Evolutionary conservation across 352 stramenopile genomes (phyloP).

Genomic region (Globisporangium irregulare): DNA sequence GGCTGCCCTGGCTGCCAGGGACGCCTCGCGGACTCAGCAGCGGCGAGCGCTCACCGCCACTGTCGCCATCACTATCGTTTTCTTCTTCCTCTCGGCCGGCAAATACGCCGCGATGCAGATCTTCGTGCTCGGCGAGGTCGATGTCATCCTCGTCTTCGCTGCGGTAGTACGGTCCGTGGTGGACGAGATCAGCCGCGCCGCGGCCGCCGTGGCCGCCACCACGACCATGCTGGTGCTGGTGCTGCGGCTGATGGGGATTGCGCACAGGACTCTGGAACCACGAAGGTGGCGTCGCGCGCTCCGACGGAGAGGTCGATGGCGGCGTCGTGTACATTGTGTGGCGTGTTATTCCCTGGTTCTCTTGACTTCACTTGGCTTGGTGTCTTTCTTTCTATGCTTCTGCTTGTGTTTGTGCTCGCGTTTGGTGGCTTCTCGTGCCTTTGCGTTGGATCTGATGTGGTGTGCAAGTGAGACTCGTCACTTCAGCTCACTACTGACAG

Average conservation of each 20-base stretch:
- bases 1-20: not conserved
- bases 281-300: conserved; percentile 4
- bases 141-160: conserved; percentile 15
- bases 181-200: not conserved
- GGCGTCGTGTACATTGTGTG: conserved; percentile 5
- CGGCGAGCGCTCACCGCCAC: conserved; percentile 36
- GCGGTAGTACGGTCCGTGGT: conserved; percentile 5
- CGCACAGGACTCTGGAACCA: conserved; percentile 16
- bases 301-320: conserved; percentile 1
- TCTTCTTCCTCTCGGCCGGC: conserved; percentile 17
- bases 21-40: conserved; percentile 29
- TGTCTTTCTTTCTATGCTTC: not conserved
- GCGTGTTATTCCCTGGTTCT: not conserved
- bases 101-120: conserved; percentile 4
- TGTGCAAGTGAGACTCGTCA: not conserved
- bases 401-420: not conserved
- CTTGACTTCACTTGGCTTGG: not conserved
- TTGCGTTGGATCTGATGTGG: not conserved
- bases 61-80: conserved; percentile 13
- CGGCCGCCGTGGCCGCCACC: not conserved
- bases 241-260: not conserved
- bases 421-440: not conserved
- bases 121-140: not conserved
- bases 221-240: not conserved
- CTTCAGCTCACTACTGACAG: not conserved